Conservation (phyloP, 371 early-diverging fungal species). For the Zancudomyces culisetae region DNA sequence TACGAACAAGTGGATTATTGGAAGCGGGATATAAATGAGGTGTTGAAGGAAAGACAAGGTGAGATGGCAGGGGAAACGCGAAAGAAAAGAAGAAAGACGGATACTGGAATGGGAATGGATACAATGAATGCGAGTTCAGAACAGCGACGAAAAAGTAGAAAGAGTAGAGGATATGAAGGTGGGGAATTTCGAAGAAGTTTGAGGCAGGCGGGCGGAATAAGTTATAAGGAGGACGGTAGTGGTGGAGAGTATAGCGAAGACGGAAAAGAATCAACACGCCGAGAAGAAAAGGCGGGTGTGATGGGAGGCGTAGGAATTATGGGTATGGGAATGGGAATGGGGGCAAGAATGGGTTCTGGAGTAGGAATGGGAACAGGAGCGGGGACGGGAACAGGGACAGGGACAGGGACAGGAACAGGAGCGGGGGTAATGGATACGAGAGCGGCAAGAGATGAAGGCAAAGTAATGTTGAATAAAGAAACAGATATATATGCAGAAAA, state of each 20-base stretch:
- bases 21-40: not conserved
- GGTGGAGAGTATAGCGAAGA: not conserved
- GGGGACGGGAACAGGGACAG: not conserved
- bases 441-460: not conserved
- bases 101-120: not conserved
- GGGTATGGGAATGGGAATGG: not conserved
- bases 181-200: not conserved
- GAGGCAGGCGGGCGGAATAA: not conserved
- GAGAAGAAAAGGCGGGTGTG: not conserved
- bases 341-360: not conserved
- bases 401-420: not conserved
- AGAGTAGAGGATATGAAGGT: not conserved
- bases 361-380: not conserved
- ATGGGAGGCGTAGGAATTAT: not conserved
- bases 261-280: not conserved
- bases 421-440: too few relatives aligned
- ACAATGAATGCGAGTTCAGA: too few relatives aligned
- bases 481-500: not conserved
- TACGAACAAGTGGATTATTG: not conserved
- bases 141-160: not conserved
- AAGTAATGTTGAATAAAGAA: not conserved
- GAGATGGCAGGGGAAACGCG: not conserved
- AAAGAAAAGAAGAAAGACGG: not conserved
- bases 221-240: not conserved
- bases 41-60: not conserved